phyloP scores from a whole-genome alignment of 306 rosid species.

The Rubus parviflorus region DNA sequence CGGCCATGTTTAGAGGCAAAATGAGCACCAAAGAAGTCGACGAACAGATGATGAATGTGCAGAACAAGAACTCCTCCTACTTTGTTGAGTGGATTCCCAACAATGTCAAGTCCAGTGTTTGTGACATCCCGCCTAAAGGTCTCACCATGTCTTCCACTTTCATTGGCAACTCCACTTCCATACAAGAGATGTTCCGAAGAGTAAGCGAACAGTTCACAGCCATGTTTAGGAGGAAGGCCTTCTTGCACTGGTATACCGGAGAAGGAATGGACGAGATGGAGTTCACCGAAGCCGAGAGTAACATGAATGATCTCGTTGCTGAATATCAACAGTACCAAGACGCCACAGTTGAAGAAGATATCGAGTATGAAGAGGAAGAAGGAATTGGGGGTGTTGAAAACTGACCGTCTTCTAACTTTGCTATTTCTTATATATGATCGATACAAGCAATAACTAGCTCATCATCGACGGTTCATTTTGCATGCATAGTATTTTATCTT shows the following conservation, averaged over 20 bases:
- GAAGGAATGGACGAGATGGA: conserved; percentile 86
- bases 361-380: conserved; percentile 42
- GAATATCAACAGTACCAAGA: conserved; percentile 85
- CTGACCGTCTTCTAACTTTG: conserved; percentile 36
- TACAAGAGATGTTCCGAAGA: conserved; percentile 80
- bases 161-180: conserved; percentile 72
- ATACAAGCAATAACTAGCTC: conserved; percentile 30
- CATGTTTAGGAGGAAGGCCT: conserved; percentile 82
- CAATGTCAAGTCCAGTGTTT: conserved; percentile 75
- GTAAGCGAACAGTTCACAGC: conserved; percentile 79
- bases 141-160: conserved; percentile 68
- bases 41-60: conserved; percentile 63
- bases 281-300: conserved; percentile 70
- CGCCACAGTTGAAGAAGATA: conserved; percentile 46
- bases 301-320: conserved; percentile 80
- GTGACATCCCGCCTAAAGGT: conserved; percentile 69
- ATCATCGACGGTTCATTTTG: conserved; percentile 10
- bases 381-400: conserved; percentile 36
- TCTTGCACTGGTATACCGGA: conserved; percentile 82
- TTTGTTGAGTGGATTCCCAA: conserved; percentile 84
- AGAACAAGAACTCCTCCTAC: conserved; percentile 71
- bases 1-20: conserved; percentile 75
- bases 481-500: conserved; percentile 1
- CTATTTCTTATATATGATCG: conserved; percentile 35
- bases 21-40: conserved; percentile 68